Base-by-base conservation (phyloP, 345 rosid genomes). In the Punica granatum region DNA sequence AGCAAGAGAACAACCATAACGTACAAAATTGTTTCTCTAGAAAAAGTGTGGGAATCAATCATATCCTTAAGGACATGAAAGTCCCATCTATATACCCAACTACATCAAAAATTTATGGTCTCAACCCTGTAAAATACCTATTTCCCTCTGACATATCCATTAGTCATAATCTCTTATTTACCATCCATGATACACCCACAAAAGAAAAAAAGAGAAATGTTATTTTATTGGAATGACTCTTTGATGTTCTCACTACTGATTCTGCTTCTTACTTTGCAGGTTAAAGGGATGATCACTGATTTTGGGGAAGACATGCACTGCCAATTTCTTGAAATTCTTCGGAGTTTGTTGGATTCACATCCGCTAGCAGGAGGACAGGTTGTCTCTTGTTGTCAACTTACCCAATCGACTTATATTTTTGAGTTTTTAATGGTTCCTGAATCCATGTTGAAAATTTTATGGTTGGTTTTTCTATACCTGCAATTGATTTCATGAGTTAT, bases 301-400 rank as follows among this genome's bases (percentile, higher is more conserved):
- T 92, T 92, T 70, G 97, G 92, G 71, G 94, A 84, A 35, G 90
- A 87, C 79, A 89, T 95, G 99, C 90, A 95, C 65, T 95, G 97
- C 83, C 98, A 95, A 67, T 95, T 95, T 84, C 92, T 90, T 61
- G 99, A 95, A 79, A 95, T 92, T 79, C 87, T 95, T 64, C 93
- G 99, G 43, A 92, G 89, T 83, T 87, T 95, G 76, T 74, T 93
- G 81, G 99, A 95, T 82, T 84, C 99, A 19, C 85, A 83, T 70
- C 81, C 96, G 67, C 74, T 85, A 68, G 77, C 97, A 21, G 94
- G 88, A 72, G 80, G 83, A 67, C 95, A 90, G 92, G 97, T 91
- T 59, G 67, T 72, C 33, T 73, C 7, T 25, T 54, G 67, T 41
- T 60, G 63, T 62, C 32, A 7, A 39, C 70, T 62, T 26, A 31